Evolutionary conservation across 2,329 filamentous ascomycete genomes (phyloP).

Genomic region (Colletotrichum spaethianum): DNA sequence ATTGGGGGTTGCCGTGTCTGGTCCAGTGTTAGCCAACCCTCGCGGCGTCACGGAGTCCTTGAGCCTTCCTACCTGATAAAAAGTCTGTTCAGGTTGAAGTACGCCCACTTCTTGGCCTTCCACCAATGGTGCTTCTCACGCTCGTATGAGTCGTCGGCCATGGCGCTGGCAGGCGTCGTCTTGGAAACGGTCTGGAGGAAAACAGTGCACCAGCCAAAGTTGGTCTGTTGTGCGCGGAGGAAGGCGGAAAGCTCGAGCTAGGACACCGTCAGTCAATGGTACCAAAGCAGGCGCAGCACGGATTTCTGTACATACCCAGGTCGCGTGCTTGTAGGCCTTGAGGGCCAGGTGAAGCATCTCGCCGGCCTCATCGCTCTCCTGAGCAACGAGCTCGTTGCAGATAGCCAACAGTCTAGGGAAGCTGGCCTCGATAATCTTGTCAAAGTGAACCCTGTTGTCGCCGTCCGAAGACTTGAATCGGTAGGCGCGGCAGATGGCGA

Average conservation of each 20-base stretch:
- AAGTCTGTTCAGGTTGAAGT: constrained; percentile 95
- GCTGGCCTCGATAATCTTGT: constrained; percentile 91
- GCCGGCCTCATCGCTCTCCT: constrained; percentile 93
- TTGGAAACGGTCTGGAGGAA: constrained; percentile 94
- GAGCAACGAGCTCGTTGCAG: constrained; percentile 88
- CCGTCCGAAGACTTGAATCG: constrained; percentile 89
- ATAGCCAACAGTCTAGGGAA: constrained; percentile 91
- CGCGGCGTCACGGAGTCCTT: background rate
- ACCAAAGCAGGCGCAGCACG: constrained; percentile 3
- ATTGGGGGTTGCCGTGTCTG: constrained; percentile 83
- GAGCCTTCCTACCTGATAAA: constrained; percentile 82
- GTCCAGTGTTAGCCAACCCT: constrained; percentile 45
- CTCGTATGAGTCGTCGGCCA: constrained; percentile 84
- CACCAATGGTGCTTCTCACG: constrained; percentile 97
- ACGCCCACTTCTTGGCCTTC: constrained; percentile 99
- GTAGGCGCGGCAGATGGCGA: constrained; percentile 96
- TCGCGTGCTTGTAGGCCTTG: constrained; percentile 98
- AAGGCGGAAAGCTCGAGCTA: constrained; percentile 88
- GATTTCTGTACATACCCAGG: constrained; percentile 74
- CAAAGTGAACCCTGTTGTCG: constrained; percentile 85
- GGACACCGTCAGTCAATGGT: constrained; percentile 50
- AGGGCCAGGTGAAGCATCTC: constrained; percentile 97
- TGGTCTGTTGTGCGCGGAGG: constrained; percentile 84
- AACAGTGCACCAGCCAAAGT: constrained; percentile 95
- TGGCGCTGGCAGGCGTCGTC: constrained; percentile 81